phyloP scores from a whole-genome alignment of 108 stramenopile species.

The Aureococcus anophagefferens region DNA sequence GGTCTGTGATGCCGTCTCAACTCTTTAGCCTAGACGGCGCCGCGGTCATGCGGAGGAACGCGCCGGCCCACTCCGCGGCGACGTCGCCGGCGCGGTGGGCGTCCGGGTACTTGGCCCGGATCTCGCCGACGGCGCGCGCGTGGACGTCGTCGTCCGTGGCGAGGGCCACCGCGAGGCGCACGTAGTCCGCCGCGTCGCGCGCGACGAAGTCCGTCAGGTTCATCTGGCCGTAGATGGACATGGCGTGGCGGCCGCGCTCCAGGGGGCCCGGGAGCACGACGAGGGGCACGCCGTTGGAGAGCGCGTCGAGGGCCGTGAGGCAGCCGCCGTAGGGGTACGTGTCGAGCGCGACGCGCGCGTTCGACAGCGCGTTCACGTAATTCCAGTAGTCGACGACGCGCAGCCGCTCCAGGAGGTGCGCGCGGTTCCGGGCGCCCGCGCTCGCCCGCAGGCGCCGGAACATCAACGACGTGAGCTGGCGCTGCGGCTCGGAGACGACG shows the following conservation, averaged over 20 bases:
- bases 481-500: slow-evolving; percentile 25
- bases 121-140: not conserved
- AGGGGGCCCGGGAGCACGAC: slow-evolving; percentile 29
- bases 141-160: not conserved
- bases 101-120: not conserved
- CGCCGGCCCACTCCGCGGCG: not conserved
- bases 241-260: slow-evolving; percentile 25
- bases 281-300: slow-evolving; percentile 32
- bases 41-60: not conserved
- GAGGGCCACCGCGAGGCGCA: not conserved
- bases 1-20: too few species aligned
- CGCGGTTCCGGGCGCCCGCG: not conserved
- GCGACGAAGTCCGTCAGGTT: slow-evolving; percentile 26
- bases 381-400: slow-evolving; percentile 29
- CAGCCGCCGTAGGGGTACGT: slow-evolving; percentile 39
- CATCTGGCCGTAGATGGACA: slow-evolving; percentile 31
- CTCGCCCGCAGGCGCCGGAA: not conserved
- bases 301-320: slow-evolving; percentile 28
- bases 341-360: slow-evolving; percentile 24
- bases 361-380: slow-evolving; percentile 21
- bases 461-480: not conserved
- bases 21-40: too few species aligned
- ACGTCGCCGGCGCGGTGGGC: not conserved
- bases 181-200: slow-evolving; percentile 5
- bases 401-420: too few species aligned